Evolutionary conservation across 805 yeast species (phyloP).

Genomic region (Kluyveromyces aestuarii): DNA sequence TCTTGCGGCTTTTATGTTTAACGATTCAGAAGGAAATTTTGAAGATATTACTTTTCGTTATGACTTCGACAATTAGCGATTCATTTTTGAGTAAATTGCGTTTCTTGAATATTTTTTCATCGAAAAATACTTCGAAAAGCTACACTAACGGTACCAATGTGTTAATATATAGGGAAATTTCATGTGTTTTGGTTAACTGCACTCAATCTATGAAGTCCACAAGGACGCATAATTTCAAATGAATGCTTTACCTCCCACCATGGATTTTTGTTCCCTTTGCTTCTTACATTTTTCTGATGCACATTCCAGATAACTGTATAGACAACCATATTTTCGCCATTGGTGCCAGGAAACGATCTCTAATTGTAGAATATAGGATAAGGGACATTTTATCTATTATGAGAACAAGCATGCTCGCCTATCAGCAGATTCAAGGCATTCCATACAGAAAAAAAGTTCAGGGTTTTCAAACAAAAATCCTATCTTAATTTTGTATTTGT

Average conservation of each 20-base stretch:
- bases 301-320: background rate
- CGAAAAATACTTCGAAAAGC: background rate
- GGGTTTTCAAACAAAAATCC: background rate
- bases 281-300: background rate
- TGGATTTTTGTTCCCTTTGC: background rate
- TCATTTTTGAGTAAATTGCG: background rate
- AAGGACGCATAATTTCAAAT: background rate
- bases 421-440: background rate
- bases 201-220: background rate
- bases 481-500: background rate
- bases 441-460: too few species aligned
- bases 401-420: background rate
- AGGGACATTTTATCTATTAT: background rate
- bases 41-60: background rate
- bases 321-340: background rate
- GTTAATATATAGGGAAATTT: background rate
- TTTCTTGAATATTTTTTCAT: background rate
- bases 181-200: background rate
- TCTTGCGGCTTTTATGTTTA: background rate
- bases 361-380: background rate
- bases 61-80: constrained; percentile 1
- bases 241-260: background rate
- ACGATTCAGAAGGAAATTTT: background rate
- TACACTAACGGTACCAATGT: background rate
- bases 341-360: background rate